Evolutionary conservation across 495 filamentous ascomycete species (phyloP).

Genomic region (Podospora appendiculata): DNA sequence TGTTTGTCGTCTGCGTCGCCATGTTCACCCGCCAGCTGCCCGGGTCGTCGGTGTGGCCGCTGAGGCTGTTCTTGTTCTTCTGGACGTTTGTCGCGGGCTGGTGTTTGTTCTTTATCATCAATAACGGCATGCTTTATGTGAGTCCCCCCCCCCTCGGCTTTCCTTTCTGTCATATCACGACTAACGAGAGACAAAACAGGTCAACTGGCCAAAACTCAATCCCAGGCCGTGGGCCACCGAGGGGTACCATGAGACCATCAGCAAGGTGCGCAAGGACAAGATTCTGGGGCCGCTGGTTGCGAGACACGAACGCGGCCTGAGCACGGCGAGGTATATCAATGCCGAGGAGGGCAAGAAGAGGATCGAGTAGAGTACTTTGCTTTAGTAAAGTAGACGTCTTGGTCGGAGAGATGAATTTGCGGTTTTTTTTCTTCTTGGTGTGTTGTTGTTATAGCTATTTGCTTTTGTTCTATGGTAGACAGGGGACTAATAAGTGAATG

Average conservation of each 20-base stretch:
- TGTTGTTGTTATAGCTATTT: too few species aligned
- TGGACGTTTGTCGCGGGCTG: conserved; percentile 64
- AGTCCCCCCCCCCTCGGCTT: conserved; percentile 28
- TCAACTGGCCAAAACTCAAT: conserved; percentile 96
- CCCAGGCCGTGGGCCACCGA: conserved; percentile 76
- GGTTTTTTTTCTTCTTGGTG: too few species aligned
- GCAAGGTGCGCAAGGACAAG: conserved; percentile 64
- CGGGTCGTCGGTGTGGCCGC: conserved; percentile 63
- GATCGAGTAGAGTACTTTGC: conserved; percentile 56
- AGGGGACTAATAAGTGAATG: too few species aligned
- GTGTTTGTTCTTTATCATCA: conserved; percentile 64
- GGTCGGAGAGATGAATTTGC: too few species aligned
- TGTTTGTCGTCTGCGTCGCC: conserved; percentile 81
- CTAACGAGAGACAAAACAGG: conserved; percentile 39
- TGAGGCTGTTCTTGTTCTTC: conserved; percentile 68
- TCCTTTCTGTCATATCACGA: conserved; percentile 7
- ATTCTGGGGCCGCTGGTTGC: conserved; percentile 66
- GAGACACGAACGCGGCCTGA: conserved; percentile 68
- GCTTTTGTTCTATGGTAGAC: too few species aligned
- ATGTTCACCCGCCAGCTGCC: conserved; percentile 60
- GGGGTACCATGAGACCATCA: conserved; percentile 80
- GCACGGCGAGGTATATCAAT: conserved; percentile 68
- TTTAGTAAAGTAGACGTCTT: too few species aligned
- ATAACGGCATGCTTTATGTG: conserved; percentile 88
- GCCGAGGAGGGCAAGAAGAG: conserved; percentile 96